Conservation (phyloP, 1,284 basidiomycete genomes). For the Cutaneotrichosporon mucoides region DNA sequence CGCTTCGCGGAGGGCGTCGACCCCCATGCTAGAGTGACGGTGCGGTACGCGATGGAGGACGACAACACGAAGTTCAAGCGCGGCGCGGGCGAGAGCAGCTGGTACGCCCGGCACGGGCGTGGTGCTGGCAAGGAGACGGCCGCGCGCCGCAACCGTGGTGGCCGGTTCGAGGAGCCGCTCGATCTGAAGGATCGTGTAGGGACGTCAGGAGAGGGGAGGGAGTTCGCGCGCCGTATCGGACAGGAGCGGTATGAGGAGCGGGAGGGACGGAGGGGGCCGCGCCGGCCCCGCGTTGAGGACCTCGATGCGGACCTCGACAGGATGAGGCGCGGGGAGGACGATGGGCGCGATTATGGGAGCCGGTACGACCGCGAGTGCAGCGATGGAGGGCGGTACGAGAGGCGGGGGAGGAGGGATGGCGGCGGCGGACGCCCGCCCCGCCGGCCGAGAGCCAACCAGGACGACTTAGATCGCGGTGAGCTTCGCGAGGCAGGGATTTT, state of each 20-base stretch:
- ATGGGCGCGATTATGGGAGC: conserved; percentile 2
- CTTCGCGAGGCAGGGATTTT: not conserved
- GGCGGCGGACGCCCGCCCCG: conserved; percentile 13
- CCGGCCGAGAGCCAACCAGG: conserved; percentile 19
- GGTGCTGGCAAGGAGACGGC: conserved; percentile 38
- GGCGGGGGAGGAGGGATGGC: conserved; percentile 4
- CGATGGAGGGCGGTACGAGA: not conserved
- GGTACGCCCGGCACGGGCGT: conserved; percentile 40
- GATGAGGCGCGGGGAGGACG: conserved; percentile 23
- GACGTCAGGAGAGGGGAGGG: conserved; percentile 28
- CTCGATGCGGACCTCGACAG: conserved; percentile 41
- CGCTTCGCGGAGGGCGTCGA: conserved; percentile 34
- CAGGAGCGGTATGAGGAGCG: conserved; percentile 26
- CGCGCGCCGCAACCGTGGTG: conserved; percentile 5
- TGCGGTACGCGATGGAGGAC: conserved; percentile 33
- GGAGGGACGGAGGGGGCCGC: conserved; percentile 6
- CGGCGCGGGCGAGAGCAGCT: conserved; percentile 30
- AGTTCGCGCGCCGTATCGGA: conserved; percentile 35
- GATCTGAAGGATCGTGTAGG: conserved; percentile 18
- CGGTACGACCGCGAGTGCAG: not conserved
- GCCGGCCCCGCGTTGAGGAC: conserved; percentile 29
- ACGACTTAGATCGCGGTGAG: conserved; percentile 43
- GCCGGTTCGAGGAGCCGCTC: conserved; percentile 10
- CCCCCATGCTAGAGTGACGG: conserved; percentile 35
- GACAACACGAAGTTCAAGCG: conserved; percentile 28